phyloP scores from a whole-genome alignment of 257 asterid species.

The Jacaranda copaia region DNA sequence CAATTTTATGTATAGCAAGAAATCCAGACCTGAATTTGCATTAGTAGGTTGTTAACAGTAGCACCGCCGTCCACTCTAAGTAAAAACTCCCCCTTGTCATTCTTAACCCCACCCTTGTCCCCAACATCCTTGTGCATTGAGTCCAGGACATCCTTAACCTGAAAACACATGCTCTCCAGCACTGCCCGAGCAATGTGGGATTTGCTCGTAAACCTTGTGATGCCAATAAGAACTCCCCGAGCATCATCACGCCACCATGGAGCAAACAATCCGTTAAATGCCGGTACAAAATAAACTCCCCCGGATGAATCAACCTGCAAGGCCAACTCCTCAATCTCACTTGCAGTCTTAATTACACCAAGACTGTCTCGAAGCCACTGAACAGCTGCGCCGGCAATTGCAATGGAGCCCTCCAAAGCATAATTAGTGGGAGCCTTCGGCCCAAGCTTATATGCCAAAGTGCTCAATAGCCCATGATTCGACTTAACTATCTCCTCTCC shows the following conservation, averaged over 20 bases:
- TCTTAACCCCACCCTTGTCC: constrained; percentile 62
- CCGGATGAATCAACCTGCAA: constrained; percentile 71
- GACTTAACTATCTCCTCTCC: constrained; percentile 74
- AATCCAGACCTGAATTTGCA: constrained; percentile 89
- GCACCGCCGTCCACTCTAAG: constrained; percentile 99
- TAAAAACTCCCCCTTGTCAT: constrained; percentile 62
- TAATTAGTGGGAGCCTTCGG: constrained; percentile 82
- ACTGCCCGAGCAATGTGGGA: constrained; percentile 95
- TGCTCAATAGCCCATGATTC: constrained; percentile 79
- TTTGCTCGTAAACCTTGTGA: constrained; percentile 90
- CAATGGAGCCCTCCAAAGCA: constrained; percentile 96
- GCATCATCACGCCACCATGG: constrained; percentile 99
- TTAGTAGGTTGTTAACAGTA: constrained; percentile 78
- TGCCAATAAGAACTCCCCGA: constrained; percentile 87
- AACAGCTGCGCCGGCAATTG: constrained; percentile 98
- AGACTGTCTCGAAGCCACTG: constrained; percentile 97
- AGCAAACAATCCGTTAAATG: constrained; percentile 93
- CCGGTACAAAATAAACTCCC: constrained; percentile 96
- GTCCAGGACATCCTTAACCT: constrained; percentile 90
- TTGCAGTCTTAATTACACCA: constrained; percentile 77
- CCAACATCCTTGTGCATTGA: constrained; percentile 95
- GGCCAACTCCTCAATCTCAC: constrained; percentile 94
- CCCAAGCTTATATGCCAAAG: constrained; percentile 88
- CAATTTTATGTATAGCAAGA: neutral
- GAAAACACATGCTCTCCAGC: constrained; percentile 98